Conservation (phyloP, 495 filamentous ascomycete species). For the Podospora conica region DNA sequence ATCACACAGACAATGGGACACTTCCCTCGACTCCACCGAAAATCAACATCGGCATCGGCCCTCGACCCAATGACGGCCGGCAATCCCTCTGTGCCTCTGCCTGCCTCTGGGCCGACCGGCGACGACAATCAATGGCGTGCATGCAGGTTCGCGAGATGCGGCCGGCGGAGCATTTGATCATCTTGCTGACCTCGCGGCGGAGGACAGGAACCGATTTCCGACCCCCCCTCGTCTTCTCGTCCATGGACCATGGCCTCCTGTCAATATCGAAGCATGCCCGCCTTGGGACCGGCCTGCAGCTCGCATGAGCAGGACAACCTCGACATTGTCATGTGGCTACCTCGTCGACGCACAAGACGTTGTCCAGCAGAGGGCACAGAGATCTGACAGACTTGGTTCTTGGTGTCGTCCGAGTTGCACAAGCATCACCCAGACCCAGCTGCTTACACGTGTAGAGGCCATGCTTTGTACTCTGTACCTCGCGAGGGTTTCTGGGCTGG, state of each 20-base stretch:
- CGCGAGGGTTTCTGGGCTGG: not conserved
- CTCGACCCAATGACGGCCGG: not conserved
- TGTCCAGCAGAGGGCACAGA: not conserved
- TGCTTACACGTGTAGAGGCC: not conserved
- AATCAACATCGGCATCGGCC: not conserved
- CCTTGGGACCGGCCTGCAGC: not conserved
- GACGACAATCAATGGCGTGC: not conserved
- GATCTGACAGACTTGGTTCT: not conserved
- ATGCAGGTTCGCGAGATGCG: not conserved
- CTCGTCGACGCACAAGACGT: not conserved
- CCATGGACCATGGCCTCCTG: not conserved
- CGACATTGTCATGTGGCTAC: not conserved
- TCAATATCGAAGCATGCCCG: not conserved
- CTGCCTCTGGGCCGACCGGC: not conserved
- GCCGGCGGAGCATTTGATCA: not conserved
- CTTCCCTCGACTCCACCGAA: conserved; percentile 7
- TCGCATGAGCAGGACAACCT: not conserved
- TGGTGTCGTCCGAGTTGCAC: not conserved
- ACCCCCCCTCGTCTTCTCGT: not conserved
- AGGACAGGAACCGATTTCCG: not conserved
- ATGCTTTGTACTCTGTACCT: not conserved
- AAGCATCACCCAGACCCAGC: not conserved
- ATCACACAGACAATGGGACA: conserved; percentile 19
- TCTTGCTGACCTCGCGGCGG: not conserved
- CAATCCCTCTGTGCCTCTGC: not conserved